Evolutionary conservation across 148 eudicot genomes (phyloP).

Genomic region (Polygonum maritimum): DNA sequence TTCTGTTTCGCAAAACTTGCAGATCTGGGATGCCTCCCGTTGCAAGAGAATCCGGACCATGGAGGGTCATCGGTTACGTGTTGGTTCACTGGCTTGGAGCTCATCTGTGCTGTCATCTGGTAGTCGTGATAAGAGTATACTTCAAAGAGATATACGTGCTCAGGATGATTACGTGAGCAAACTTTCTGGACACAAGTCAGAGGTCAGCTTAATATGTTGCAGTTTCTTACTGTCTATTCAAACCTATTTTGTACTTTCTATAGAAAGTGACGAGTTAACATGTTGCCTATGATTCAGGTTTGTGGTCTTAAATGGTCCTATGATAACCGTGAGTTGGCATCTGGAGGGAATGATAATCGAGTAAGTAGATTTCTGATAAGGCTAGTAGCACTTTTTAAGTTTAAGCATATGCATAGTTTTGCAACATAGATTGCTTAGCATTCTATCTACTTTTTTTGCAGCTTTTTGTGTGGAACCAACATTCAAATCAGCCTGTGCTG

Average conservation of each 20-base stretch:
- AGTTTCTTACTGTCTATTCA: not conserved
- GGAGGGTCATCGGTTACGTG: slow-evolving; percentile 85
- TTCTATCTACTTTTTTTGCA: slow-evolving; percentile 14
- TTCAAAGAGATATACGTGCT: slow-evolving; percentile 75
- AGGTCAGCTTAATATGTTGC: slow-evolving; percentile 35
- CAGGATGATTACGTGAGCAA: slow-evolving; percentile 75
- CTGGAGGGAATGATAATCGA: slow-evolving; percentile 92
- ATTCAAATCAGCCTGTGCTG: slow-evolving; percentile 73
- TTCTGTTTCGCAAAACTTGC: not conserved
- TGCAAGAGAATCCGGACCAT: slow-evolving; percentile 66
- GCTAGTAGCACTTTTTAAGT: not conserved
- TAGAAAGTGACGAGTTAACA: not conserved
- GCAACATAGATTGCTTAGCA: not conserved
- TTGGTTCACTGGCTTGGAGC: slow-evolving; percentile 91
- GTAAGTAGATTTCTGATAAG: slow-evolving; percentile 27
- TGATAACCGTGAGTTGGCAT: slow-evolving; percentile 88
- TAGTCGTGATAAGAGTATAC: slow-evolving; percentile 79
- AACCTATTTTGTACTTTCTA: not conserved
- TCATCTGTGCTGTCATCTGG: slow-evolving; percentile 74
- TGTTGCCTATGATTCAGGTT: slow-evolving; percentile 38
- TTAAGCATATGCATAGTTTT: not conserved
- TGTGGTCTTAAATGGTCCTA: slow-evolving; percentile 95
- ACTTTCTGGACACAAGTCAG: slow-evolving; percentile 83
- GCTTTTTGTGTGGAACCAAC: slow-evolving; percentile 94
- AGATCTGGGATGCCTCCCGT: slow-evolving; percentile 93